Conservation (phyloP, 2,329 filamentous ascomycete genomes). For the Pseudogymnoascus sp. region DNA sequence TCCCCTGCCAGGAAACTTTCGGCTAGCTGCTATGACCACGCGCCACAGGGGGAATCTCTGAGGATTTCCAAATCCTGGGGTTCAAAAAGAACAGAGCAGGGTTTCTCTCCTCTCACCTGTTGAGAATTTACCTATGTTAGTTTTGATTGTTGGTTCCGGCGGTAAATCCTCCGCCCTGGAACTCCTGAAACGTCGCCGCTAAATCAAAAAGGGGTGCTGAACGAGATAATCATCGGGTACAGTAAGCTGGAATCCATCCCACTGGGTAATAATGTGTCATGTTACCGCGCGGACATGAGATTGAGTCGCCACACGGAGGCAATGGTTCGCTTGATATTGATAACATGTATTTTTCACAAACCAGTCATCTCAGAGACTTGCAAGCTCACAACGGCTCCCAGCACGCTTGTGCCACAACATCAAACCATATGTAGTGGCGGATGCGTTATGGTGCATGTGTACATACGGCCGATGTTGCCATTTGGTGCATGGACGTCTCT, state of each 20-base stretch:
- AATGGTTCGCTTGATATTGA: neutral
- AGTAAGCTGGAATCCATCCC: neutral
- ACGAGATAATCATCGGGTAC: neutral
- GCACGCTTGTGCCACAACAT: neutral
- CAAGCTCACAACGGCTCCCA: neutral
- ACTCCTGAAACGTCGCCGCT: neutral
- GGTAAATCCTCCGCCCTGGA: neutral
- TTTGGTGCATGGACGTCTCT: neutral
- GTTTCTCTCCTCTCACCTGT: neutral
- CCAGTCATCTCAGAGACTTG: neutral
- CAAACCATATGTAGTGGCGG: neutral
- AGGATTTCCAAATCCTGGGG: neutral
- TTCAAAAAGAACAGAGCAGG: neutral
- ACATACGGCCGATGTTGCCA: neutral
- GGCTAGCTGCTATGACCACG: neutral
- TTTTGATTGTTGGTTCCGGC: neutral
- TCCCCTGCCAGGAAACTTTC: neutral
- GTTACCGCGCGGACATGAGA: neutral
- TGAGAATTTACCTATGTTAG: neutral
- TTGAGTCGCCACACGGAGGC: neutral
- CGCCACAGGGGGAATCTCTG: neutral
- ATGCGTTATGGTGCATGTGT: neutral
- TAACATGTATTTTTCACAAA: neutral
- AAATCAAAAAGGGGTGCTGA: neutral
- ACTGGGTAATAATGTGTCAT: neutral